A percentile compares a stretch with the other conserved stretches of the same genome.
These are phyloP conservation scores for Trichoderma arundinaceum DNA, from an alignment of 2,329 filamentous ascomycete genomes.

Conservation along the genomic window DNA sequence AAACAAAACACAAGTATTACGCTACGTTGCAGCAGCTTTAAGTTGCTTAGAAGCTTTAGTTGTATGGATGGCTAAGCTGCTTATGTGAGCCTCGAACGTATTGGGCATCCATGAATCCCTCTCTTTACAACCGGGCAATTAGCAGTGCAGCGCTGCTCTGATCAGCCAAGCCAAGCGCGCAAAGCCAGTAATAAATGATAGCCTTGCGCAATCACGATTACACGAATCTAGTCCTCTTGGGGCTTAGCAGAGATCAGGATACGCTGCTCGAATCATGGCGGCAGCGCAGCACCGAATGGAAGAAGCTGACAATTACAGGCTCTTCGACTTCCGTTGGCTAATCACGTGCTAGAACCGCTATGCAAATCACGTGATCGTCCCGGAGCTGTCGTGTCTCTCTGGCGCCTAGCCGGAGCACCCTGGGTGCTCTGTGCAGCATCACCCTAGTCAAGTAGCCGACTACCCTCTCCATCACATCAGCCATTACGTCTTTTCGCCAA, in stretches of 20 bases:
- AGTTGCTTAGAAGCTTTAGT: too few relatives aligned
- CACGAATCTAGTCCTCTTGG: neutral
- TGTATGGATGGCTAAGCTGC: too few relatives aligned
- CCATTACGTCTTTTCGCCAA: slow-evolving; percentile 25
- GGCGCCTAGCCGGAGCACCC: slow-evolving; percentile 48
- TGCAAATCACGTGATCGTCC: slow-evolving; percentile 42
- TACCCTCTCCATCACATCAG: slow-evolving; percentile 25
- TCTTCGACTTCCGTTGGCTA: neutral
- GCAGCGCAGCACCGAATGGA: neutral
- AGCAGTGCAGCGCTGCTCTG: too few relatives aligned
- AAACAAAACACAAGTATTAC: too few relatives aligned
- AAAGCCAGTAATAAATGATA: too few relatives aligned
- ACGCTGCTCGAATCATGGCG: neutral
- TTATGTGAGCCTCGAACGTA: too few relatives aligned
- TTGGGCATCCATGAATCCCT: too few relatives aligned
- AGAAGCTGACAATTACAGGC: slow-evolving; percentile 5
- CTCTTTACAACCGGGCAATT: too few relatives aligned
- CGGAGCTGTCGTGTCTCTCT: slow-evolving; percentile 53
- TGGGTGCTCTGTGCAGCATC: slow-evolving; percentile 37
- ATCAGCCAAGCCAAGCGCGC: too few relatives aligned
- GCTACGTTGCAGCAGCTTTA: too few relatives aligned
- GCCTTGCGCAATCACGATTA: too few relatives aligned
- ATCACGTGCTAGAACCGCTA: slow-evolving; percentile 18
- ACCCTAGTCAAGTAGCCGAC: slow-evolving; percentile 28
- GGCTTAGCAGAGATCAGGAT: neutral